These are phyloP conservation scores for Dothideomycetes sp. DNA, from an alignment of 2,329 filamentous ascomycete genomes.

Conservation along the genomic window DNA sequence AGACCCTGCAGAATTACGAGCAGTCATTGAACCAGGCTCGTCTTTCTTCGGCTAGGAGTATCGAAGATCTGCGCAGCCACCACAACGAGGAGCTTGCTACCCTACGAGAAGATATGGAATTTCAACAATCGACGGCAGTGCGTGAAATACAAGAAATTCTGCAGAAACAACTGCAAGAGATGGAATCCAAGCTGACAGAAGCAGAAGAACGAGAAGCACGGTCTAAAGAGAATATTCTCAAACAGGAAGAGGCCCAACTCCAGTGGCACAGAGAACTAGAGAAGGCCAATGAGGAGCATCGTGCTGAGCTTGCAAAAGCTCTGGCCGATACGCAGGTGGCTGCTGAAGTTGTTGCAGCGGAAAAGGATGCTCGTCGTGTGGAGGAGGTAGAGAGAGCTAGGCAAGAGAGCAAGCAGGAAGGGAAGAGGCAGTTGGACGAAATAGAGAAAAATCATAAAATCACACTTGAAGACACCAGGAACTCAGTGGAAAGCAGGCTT, in stretches of 20 bases:
- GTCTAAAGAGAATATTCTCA: background rate
- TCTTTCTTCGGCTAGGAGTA: background rate
- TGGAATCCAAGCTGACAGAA: constrained; percentile 7
- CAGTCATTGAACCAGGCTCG: constrained; percentile 2
- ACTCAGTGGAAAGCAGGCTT: background rate
- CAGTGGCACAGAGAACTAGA: constrained; percentile 1
- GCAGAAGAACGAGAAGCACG: constrained; percentile 6
- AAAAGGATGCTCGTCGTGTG: background rate
- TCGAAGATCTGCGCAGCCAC: background rate
- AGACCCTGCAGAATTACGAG: constrained; percentile 3
- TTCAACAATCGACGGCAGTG: constrained; percentile 4
- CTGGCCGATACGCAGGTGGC: background rate
- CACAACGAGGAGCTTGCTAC: background rate
- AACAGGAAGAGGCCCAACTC: constrained; percentile 2
- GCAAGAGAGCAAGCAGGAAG: background rate
- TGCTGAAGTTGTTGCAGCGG: background rate
- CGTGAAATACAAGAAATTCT: constrained; percentile 7
- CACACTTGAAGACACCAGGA: background rate
- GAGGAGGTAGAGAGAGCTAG: background rate
- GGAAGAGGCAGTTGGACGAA: background rate
- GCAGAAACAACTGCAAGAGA: constrained; percentile 4
- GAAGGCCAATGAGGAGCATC: constrained; percentile 4
- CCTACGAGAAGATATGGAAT: constrained; percentile 2
- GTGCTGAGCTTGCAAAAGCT: background rate
- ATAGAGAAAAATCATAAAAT: background rate